phyloP scores from a whole-genome alignment of 139 green algal genomes.

The Trebouxia sp. region DNA sequence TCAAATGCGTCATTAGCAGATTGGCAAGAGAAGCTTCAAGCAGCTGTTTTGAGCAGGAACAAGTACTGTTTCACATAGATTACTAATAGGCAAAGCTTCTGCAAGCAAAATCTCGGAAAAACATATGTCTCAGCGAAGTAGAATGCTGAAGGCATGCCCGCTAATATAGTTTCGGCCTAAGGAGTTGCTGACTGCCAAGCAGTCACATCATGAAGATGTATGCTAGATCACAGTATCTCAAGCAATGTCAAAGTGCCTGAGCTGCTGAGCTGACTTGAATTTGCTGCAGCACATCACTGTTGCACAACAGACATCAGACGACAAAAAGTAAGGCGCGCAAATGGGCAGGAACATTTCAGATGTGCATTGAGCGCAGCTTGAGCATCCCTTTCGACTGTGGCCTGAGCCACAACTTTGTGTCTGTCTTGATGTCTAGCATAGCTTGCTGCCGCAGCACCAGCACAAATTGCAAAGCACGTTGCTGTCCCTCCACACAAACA shows the following conservation, averaged over 20 bases:
- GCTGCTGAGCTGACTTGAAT: neutral
- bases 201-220: no score
- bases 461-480: neutral
- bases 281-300: neutral
- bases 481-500: neutral
- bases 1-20: no score
- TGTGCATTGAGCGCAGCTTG: neutral
- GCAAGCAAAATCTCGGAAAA: no score
- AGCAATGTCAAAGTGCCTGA: neutral
- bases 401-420: neutral
- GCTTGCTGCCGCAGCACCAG: neutral
- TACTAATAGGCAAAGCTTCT: no score
- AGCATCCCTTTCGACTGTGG: neutral
- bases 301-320: no score
- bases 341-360: neutral
- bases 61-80: no score
- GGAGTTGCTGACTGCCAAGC: no score
- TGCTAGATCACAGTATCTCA: neutral
- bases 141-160: no score
- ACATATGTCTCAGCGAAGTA: no score
- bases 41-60: no score
- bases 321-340: neutral
- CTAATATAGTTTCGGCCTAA: no score
- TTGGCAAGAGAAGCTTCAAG: no score
- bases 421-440: neutral